These are phyloP conservation scores for Naganishia albida DNA, from an alignment of 1,284 basidiomycete genomes.

Conservation along the genomic window DNA sequence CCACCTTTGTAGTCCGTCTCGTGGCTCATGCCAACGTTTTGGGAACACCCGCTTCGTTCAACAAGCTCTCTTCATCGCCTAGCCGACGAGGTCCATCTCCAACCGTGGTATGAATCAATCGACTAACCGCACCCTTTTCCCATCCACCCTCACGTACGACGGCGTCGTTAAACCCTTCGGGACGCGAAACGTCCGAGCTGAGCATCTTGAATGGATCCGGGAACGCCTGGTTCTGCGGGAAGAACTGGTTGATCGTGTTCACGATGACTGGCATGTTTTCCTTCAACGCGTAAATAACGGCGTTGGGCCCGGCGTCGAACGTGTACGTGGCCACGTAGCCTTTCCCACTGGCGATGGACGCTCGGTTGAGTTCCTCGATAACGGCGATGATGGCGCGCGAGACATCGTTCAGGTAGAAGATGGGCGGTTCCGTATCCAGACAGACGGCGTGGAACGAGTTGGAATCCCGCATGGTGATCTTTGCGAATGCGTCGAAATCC, in stretches of 20 bases:
- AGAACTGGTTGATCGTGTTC: slow-evolving; percentile 72
- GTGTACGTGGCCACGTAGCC: slow-evolving; percentile 90
- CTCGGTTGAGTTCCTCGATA: slow-evolving; percentile 92
- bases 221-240: slow-evolving; percentile 75
- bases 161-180: slow-evolving; percentile 72
- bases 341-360: slow-evolving; percentile 64
- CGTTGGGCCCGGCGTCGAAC: slow-evolving; percentile 97
- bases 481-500: slow-evolving; percentile 88
- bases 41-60: slow-evolving; percentile 53
- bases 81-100: slow-evolving; percentile 79
- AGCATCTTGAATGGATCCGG: slow-evolving; percentile 69
- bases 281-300: slow-evolving; percentile 89
- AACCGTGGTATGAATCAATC: slow-evolving; percentile 84
- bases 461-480: slow-evolving; percentile 93
- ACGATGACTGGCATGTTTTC: slow-evolving; percentile 76
- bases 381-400: slow-evolving; percentile 79
- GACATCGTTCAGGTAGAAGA: slow-evolving; percentile 99
- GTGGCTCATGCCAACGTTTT: slow-evolving; percentile 48
- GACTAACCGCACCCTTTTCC: slow-evolving; percentile 74
- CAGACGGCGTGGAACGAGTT: slow-evolving; percentile 99
- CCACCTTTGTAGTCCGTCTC: background rate
- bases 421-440: slow-evolving; percentile 94
- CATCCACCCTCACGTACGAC: slow-evolving; percentile 68
- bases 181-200: slow-evolving; percentile 52
- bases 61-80: slow-evolving; percentile 50